Evolutionary conservation across 208 protist species (phyloP).

Genomic region (Leishmania lainsoni): DNA sequence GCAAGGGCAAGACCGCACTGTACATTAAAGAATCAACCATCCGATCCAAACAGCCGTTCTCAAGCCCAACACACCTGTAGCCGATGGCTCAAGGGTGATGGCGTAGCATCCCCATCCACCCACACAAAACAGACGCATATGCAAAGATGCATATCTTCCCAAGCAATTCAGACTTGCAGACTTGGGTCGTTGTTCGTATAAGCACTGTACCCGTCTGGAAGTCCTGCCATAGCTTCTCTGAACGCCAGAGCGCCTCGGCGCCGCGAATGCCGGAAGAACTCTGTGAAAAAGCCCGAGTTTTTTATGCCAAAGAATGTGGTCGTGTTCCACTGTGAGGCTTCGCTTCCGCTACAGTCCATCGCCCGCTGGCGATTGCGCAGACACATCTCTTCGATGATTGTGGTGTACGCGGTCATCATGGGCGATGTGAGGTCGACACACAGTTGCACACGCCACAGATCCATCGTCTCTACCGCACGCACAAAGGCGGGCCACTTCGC

Average conservation of each 20-base stretch:
- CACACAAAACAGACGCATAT: neutral
- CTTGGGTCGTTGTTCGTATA: slow-evolving; percentile 83
- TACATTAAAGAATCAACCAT: neutral
- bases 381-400: slow-evolving; percentile 29
- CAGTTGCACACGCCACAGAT: slow-evolving; percentile 58
- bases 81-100: neutral
- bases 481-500: slow-evolving; percentile 48
- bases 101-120: no score
- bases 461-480: slow-evolving; percentile 43
- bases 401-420: slow-evolving; percentile 27
- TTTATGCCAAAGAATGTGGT: slow-evolving; percentile 13
- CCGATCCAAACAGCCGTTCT: neutral
- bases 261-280: slow-evolving; percentile 23
- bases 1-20: neutral
- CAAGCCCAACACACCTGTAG: neutral
- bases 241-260: neutral
- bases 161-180: slow-evolving; percentile 1
- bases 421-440: slow-evolving; percentile 30
- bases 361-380: slow-evolving; percentile 14
- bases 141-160: neutral
- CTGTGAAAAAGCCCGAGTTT: slow-evolving; percentile 53
- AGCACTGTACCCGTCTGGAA: slow-evolving; percentile 54
- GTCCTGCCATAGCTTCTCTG: slow-evolving; percentile 13
- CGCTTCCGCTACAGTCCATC: neutral
- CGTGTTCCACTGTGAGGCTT: neutral